phyloP scores from a whole-genome alignment of 352 stramenopile genomes.

The Pythium grandisporangium region DNA sequence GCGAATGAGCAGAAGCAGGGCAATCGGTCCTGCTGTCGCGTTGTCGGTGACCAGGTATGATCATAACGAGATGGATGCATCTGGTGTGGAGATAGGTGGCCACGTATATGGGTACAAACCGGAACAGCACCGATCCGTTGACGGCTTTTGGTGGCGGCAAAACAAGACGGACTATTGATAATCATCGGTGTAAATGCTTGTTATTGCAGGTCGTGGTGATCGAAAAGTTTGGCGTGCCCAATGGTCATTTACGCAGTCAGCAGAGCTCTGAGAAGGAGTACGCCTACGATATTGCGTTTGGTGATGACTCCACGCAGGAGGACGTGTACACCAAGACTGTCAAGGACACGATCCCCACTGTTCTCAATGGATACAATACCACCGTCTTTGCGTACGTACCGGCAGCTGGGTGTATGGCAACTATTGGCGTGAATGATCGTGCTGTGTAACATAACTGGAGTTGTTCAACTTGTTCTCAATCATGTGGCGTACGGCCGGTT shows the following conservation, averaged over 20 bases:
- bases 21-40: slow-evolving; percentile 40
- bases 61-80: neutral
- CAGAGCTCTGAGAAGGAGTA: slow-evolving; percentile 48
- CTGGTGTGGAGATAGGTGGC: no score
- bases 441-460: no score
- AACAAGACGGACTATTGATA: no score
- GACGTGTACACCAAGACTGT: slow-evolving; percentile 52
- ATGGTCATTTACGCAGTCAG: slow-evolving; percentile 41
- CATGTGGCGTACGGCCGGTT: no score
- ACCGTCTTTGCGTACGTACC: slow-evolving; percentile 62
- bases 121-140: no score
- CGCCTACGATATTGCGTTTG: slow-evolving; percentile 49
- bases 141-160: no score
- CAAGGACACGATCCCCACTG: slow-evolving; percentile 47
- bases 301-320: slow-evolving; percentile 30
- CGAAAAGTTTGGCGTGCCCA: slow-evolving; percentile 36
- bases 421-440: no score
- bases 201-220: slow-evolving; percentile 62
- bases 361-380: slow-evolving; percentile 72
- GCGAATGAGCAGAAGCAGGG: slow-evolving; percentile 28
- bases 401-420: neutral
- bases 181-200: no score
- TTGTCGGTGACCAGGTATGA: slow-evolving; percentile 41
- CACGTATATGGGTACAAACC: no score
- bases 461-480: no score